Percentiles rank a stretch among this genome's conserved stretches.
phyloP scores from a whole-genome alignment of 345 rosid species.

The Angophora floribunda region DNA sequence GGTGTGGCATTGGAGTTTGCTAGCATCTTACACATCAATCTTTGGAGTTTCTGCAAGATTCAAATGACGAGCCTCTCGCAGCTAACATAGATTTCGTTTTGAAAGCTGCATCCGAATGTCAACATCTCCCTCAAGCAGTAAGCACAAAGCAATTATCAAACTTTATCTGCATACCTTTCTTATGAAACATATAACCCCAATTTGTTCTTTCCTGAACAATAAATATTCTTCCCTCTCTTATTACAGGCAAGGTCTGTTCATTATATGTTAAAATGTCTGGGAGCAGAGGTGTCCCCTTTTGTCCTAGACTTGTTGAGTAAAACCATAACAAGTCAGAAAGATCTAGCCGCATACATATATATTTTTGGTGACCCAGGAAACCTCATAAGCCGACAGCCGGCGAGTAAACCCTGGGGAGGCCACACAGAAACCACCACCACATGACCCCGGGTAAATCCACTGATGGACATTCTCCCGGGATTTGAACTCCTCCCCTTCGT shows the following conservation, averaged over 20 bases:
- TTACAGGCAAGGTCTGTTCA: conserved; percentile 83
- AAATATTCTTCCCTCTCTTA: neutral
- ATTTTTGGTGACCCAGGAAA: no score
- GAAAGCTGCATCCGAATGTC: conserved; percentile 87
- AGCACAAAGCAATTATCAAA: neutral
- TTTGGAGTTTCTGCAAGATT: conserved; percentile 56
- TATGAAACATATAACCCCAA: neutral
- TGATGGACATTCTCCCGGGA: no score
- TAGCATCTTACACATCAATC: conserved; percentile 62
- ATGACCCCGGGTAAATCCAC: no score
- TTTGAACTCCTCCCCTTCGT: no score
- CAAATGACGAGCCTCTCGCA: conserved; percentile 68
- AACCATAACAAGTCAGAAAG: conserved; percentile 87
- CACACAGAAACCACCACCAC: no score
- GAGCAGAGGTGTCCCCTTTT: conserved; percentile 66
- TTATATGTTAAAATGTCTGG: conserved; percentile 66
- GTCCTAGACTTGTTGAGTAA: conserved; percentile 82
- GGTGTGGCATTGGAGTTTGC: conserved; percentile 82
- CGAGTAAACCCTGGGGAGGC: no score
- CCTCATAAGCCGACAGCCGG: no score
- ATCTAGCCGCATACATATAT: conserved; percentile 88
- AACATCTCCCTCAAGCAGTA: conserved; percentile 92
- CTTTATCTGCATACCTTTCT: neutral
- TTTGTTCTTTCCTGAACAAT: neutral
- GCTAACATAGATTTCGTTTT: conserved; percentile 79